Evolutionary conservation across 441 rosid species (phyloP).

Genomic region (Syzygium syzygioides): DNA sequence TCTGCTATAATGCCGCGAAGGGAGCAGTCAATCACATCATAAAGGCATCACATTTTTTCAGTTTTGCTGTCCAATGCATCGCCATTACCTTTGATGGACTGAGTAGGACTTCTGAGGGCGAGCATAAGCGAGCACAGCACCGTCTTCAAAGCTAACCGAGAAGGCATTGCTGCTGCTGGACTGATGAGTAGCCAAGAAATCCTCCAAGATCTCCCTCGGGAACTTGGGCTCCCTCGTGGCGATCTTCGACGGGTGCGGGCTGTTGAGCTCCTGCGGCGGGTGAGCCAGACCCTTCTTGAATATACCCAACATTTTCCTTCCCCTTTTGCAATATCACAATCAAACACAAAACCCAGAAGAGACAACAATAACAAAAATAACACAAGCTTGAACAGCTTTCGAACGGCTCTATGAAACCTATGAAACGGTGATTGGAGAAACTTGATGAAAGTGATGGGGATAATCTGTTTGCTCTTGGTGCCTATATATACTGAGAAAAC

Average conservation of each 20-base stretch:
- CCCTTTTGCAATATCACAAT: background rate
- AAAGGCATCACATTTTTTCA: background rate
- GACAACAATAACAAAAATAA: background rate
- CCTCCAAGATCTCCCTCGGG: slow-evolving; percentile 19
- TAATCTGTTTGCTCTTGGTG: background rate
- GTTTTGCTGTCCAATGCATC: background rate
- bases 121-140: slow-evolving; percentile 4
- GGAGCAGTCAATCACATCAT: background rate
- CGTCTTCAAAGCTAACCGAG: slow-evolving; percentile 18
- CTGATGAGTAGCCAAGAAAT: slow-evolving; percentile 12
- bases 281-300: slow-evolving; percentile 31
- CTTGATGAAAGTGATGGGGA: background rate
- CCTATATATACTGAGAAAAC: background rate
- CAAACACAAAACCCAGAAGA: background rate
- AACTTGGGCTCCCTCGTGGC: slow-evolving; percentile 3
- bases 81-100: slow-evolving; percentile 1
- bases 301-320: slow-evolving; percentile 31
- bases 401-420: background rate
- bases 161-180: background rate
- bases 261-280: slow-evolving; percentile 30
- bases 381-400: background rate
- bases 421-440: background rate
- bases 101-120: background rate
- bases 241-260: background rate
- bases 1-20: no score